Evolutionary conservation across 2,329 filamentous ascomycete species (phyloP), one percentile per base, ranked within the genome.

Genomic region (Pseudocercospora macadamiae): DNA sequence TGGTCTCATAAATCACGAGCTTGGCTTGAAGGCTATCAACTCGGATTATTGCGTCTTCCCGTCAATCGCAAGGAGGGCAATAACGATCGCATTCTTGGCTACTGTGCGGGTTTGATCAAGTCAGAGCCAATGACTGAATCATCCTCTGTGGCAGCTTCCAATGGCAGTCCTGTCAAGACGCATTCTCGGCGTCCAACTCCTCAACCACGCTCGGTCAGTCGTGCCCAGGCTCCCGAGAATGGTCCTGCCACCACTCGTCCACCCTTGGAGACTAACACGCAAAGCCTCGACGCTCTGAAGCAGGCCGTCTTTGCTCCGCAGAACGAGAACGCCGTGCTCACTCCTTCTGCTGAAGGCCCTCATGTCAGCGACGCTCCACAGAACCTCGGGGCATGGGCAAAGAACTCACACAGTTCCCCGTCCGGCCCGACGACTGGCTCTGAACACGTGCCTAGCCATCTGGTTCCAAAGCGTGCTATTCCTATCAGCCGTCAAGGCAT

Each of bases 301-400:
- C 66, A 73, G 55, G 68, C 67, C 7, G 57, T 72, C 30, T 64
- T 66, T 51, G 68, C 68, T 6, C 65, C 72, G 7, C 65, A 68
- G 34, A 73, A 73, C 30, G 70, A 74, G 64, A 69, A 71, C 37
- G 68, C 70, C 7, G 56, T 73, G 16, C 59, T 71, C 23, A 70
- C 67, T 10, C 69, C 70, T n/a, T 66, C 65, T 9, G 51, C 63
- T 28, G 66, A 68, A 25, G 70, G 66, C 7, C 66, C 67, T 23
- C 63, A 64, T 45, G 61, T 70, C 34, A 61, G 58, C 28, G 66
- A 71, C n/a, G 51, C 47, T 4, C 30, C 60, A n/a, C 49, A 60
- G 39, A 68, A 67, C 45, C 67, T 72, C n/a, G 70, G 71, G 25
- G 61, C 67, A 16, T 73, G 70, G 72, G 64, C 61, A 23, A 72